Conservation (phyloP, 495 filamentous ascomycete genomes). For the Delitschia confertaspora region DNA sequence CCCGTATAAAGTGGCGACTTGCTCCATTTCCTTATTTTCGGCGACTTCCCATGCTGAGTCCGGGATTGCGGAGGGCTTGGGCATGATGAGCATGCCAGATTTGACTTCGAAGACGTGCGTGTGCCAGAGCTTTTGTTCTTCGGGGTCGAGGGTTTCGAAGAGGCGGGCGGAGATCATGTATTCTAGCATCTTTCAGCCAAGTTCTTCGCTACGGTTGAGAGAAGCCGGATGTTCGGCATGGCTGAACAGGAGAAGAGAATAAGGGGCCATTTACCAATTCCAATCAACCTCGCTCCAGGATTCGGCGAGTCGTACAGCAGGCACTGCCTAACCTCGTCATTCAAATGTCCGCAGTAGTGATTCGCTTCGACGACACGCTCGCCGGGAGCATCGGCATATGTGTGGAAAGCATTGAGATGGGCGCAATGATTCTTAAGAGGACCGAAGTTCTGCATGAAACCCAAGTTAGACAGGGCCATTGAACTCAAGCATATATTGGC, state of each 20-base stretch:
- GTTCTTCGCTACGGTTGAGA: background rate
- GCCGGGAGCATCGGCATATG: constrained; percentile 59
- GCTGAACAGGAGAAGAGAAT: background rate
- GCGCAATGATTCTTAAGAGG: constrained; percentile 73
- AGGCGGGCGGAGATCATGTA: constrained; percentile 78
- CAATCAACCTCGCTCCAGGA: constrained; percentile 63
- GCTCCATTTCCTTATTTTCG: constrained; percentile 72
- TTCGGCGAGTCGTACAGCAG: constrained; percentile 68
- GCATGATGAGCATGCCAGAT: constrained; percentile 79
- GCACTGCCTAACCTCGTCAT: constrained; percentile 61
- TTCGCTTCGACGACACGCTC: constrained; percentile 68
- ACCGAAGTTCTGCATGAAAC: constrained; percentile 48
- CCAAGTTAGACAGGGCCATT: background rate
- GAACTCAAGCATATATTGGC: background rate
- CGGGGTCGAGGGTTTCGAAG: constrained; percentile 52
- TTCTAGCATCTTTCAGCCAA: constrained; percentile 38
- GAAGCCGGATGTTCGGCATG: too few species aligned
- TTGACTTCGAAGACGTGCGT: constrained; percentile 82
- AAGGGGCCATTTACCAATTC: too few species aligned
- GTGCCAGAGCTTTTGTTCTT: constrained; percentile 72
- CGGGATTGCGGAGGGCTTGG: constrained; percentile 50
- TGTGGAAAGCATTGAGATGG: constrained; percentile 78
- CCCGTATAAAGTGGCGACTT: constrained; percentile 65
- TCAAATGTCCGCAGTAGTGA: constrained; percentile 78
- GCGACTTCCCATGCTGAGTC: constrained; percentile 58